Conservation (phyloP, 345 rosid genomes). For the Isatis tinctoria region DNA sequence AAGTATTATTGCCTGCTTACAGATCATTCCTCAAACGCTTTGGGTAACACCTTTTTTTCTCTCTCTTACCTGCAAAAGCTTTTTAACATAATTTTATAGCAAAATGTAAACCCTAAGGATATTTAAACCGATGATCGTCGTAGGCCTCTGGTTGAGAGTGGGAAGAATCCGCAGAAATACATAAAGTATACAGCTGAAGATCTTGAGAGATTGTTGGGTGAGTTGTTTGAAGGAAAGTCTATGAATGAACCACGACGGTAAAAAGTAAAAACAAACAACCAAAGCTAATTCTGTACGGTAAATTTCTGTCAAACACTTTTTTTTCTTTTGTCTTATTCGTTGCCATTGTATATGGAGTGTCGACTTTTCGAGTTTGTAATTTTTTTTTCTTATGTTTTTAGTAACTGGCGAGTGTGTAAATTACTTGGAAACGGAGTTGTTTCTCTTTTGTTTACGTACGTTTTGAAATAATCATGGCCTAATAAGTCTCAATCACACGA, state of each 20-base stretch:
- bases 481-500: background rate
- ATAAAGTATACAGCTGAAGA: constrained; percentile 81
- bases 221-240: constrained; percentile 89
- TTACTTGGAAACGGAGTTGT: background rate
- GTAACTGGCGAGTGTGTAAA: constrained; percentile 14
- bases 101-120: background rate
- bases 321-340: background rate
- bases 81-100: background rate
- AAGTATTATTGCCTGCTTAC: constrained; percentile 94
- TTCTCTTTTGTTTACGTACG: background rate
- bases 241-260: constrained; percentile 67
- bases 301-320: background rate
- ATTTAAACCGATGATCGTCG: background rate
- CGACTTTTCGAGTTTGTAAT: background rate
- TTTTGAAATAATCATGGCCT: background rate
- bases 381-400: background rate
- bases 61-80: background rate
- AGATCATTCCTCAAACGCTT: constrained; percentile 84
- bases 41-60: constrained; percentile 45
- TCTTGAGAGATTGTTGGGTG: constrained; percentile 87
- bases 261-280: constrained; percentile 25
- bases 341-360: constrained; percentile 20
- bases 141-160: constrained; percentile 90
- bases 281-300: constrained; percentile 1
- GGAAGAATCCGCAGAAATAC: constrained; percentile 80